Percentiles rank a stretch among this genome's conserved stretches.
Evolutionary conservation across 768 basidiomycete species (phyloP).

Genomic region (Rhizopogon sp.): DNA sequence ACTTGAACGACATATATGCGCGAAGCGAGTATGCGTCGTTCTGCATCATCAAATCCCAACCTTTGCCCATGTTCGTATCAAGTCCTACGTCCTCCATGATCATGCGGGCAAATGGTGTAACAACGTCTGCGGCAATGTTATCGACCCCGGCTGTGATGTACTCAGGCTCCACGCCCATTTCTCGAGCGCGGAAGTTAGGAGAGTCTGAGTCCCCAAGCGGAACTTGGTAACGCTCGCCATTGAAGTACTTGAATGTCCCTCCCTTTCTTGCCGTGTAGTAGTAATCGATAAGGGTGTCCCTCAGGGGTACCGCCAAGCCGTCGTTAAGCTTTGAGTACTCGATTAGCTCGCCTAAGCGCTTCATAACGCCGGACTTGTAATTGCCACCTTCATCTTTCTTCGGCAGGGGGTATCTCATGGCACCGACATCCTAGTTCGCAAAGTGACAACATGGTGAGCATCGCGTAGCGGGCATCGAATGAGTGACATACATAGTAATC

Average conservation of each 20-base stretch:
- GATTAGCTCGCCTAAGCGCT: conserved; percentile 25
- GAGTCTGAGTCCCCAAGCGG: neutral
- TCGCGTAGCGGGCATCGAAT: neutral
- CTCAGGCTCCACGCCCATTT: conserved; percentile 5
- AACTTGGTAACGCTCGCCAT: conserved; percentile 1
- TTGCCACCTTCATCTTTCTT: conserved; percentile 9
- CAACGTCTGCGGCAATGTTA: conserved; percentile 12
- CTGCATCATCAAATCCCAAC: conserved; percentile 19
- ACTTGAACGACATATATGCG: conserved; percentile 13
- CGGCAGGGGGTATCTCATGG: conserved; percentile 34
- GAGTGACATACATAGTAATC: conserved; percentile 31
- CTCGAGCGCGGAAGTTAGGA: conserved; percentile 6
- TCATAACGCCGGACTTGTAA: conserved; percentile 25
- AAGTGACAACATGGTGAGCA: neutral
- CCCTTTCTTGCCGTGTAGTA: conserved; percentile 8
- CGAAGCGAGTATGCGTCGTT: conserved; percentile 23
- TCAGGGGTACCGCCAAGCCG: conserved; percentile 3
- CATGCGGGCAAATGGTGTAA: conserved; percentile 12
- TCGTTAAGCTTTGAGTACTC: conserved; percentile 20
- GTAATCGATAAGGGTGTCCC: conserved; percentile 17
- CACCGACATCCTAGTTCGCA: conserved; percentile 29
- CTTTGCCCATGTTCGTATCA: conserved; percentile 3
- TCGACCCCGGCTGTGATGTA: conserved; percentile 13
- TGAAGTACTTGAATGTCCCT: conserved; percentile 19
- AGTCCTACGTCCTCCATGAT: conserved; percentile 17